Conservation (phyloP, 805 yeast species). For the Vanderwaltozyma yarrowii region DNA sequence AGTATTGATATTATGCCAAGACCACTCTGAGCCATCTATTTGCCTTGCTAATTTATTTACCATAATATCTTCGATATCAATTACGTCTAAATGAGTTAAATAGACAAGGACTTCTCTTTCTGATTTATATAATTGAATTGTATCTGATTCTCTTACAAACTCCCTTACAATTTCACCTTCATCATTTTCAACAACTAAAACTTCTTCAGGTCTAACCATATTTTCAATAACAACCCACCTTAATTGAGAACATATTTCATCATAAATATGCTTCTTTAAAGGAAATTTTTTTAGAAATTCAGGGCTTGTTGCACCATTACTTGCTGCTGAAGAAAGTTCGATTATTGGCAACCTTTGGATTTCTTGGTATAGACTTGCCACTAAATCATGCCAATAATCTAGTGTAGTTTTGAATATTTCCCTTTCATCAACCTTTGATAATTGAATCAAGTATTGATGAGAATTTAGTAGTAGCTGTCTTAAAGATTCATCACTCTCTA, state of each 20-base stretch:
- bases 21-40: slow-evolving; percentile 92
- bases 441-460: slow-evolving; percentile 67
- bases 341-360: slow-evolving; percentile 67
- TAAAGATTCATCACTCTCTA: slow-evolving; percentile 44
- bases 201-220: slow-evolving; percentile 98
- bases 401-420: slow-evolving; percentile 89
- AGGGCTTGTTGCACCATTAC: slow-evolving; percentile 82
- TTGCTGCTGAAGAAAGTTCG: slow-evolving; percentile 38
- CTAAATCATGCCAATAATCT: slow-evolving; percentile 87
- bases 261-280: slow-evolving; percentile 73
- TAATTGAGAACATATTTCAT: slow-evolving; percentile 63
- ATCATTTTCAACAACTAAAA: slow-evolving; percentile 87
- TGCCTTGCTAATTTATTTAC: slow-evolving; percentile 77
- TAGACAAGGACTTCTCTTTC: slow-evolving; percentile 92
- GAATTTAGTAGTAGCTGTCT: slow-evolving; percentile 54
- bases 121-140: slow-evolving; percentile 83
- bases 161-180: slow-evolving; percentile 97
- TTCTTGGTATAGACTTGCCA: slow-evolving; percentile 68
- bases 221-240: slow-evolving; percentile 83
- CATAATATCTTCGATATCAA: slow-evolving; percentile 87
- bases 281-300: slow-evolving; percentile 61
- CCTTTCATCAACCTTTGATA: slow-evolving; percentile 83
- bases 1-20: slow-evolving; percentile 92
- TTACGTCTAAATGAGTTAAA: slow-evolving; percentile 86
- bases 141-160: slow-evolving; percentile 88